A percentile compares a stretch with the other conserved stretches of the same genome.
Evolutionary conservation across 805 yeast genomes (phyloP).

Genomic region (Candida easanensis): DNA sequence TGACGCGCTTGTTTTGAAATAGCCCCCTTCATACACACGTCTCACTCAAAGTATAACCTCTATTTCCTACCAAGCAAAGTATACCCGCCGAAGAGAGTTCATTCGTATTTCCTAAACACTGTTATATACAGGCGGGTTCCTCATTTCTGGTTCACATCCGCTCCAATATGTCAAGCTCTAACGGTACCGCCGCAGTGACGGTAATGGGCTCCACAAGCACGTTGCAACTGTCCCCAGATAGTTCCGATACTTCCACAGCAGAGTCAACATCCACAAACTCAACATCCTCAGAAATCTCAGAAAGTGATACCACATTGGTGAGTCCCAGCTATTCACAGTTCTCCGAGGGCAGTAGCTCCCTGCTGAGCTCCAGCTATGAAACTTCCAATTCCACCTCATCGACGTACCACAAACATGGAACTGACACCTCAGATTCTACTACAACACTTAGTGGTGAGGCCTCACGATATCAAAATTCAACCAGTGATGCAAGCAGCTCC

Average conservation of each 20-base stretch:
- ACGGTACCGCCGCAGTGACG: conserved; percentile 7
- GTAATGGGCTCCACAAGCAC: conserved; percentile 16
- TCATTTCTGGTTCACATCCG: too few species aligned
- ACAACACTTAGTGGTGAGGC: background rate
- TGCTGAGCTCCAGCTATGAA: background rate
- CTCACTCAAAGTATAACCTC: too few species aligned
- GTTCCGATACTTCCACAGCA: background rate
- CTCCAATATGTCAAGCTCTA: conserved; percentile 3
- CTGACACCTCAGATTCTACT: background rate
- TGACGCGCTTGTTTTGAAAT: too few species aligned
- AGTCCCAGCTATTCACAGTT: background rate
- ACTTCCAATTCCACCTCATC: background rate
- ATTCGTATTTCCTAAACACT: too few species aligned
- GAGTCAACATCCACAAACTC: background rate
- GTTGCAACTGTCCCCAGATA: background rate
- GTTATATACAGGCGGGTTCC: too few species aligned
- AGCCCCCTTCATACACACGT: too few species aligned
- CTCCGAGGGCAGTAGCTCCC: background rate
- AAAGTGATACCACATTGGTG: background rate
- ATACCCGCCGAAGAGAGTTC: too few species aligned
- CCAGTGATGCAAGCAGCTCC: too few species aligned
- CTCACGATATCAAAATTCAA: background rate
- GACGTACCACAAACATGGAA: conserved; percentile 1
- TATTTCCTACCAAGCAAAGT: too few species aligned
- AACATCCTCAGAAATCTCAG: background rate